phyloP scores from a whole-genome alignment of 768 basidiomycete genomes.

The Gelatoporia subvermispora region DNA sequence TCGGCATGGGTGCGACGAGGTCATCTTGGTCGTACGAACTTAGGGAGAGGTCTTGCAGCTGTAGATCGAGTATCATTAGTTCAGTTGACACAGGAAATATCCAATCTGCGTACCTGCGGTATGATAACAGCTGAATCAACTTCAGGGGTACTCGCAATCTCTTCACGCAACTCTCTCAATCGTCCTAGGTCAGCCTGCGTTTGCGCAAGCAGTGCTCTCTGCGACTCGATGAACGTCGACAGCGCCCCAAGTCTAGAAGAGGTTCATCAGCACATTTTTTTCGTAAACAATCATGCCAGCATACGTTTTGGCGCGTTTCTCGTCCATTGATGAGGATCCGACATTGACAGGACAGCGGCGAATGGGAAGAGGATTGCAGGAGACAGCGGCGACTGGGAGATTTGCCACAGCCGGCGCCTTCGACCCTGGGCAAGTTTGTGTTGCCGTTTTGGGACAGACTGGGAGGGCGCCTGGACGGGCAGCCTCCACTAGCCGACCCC shows the following conservation, averaged over 20 bases:
- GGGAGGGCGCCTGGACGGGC: too few species aligned
- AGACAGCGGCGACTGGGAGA: too few species aligned
- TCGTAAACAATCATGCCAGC: neutral
- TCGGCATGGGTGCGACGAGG: constrained; percentile 39
- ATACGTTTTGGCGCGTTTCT: constrained; percentile 23
- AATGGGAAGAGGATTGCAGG: too few species aligned
- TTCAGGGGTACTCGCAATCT: constrained; percentile 32
- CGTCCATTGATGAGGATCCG: constrained; percentile 17
- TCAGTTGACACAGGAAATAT: too few species aligned
- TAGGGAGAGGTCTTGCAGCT: constrained; percentile 30
- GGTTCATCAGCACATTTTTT: neutral
- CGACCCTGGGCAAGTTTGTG: too few species aligned
- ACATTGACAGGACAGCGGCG: constrained; percentile 14
- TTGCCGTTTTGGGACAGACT: too few species aligned
- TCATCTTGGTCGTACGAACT: constrained; percentile 42
- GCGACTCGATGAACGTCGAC: constrained; percentile 57
- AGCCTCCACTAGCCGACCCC: too few species aligned
- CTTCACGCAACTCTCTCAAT: constrained; percentile 41
- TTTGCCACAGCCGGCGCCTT: too few species aligned
- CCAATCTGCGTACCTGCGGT: constrained; percentile 29
- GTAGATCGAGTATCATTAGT: neutral
- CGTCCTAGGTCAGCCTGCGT: constrained; percentile 60
- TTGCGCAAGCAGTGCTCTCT: constrained; percentile 52
- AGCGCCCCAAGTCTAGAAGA: constrained; percentile 55
- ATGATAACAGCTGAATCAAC: constrained; percentile 27